These are phyloP conservation scores for Triticum monococcum DNA, from an alignment of 176 grass and related monocot species.

Conservation along the genomic window DNA sequence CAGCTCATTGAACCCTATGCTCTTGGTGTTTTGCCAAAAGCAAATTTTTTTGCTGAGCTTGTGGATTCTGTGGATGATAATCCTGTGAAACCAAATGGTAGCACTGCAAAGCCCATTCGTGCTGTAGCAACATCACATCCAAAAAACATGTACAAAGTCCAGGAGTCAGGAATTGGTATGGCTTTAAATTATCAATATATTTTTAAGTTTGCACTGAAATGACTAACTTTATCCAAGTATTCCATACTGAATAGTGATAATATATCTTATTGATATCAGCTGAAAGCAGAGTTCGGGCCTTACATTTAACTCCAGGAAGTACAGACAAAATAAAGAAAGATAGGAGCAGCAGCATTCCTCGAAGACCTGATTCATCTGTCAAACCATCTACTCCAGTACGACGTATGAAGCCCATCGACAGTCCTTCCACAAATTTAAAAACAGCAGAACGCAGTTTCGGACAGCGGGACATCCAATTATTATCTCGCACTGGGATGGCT, in stretches of 20 bases:
- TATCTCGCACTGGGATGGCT: constrained; percentile 35
- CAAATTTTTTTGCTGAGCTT: constrained; percentile 53
- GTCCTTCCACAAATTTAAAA: constrained; percentile 44
- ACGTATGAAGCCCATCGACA: constrained; percentile 43
- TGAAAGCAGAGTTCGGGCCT: constrained; percentile 47
- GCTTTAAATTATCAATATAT: constrained; percentile 27
- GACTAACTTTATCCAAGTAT: background rate
- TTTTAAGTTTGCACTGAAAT: constrained; percentile 13
- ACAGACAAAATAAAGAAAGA: constrained; percentile 47
- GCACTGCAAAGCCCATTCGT: constrained; percentile 34
- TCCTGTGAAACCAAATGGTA: constrained; percentile 42
- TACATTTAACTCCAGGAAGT: constrained; percentile 36
- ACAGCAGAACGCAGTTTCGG: constrained; percentile 34
- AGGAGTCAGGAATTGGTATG: constrained; percentile 40
- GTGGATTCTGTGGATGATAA: constrained; percentile 48
- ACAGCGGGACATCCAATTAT: constrained; percentile 31
- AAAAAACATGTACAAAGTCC: constrained; percentile 42
- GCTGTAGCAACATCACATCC: constrained; percentile 35
- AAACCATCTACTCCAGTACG: constrained; percentile 50
- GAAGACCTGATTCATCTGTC: constrained; percentile 57
- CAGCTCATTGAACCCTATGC: constrained; percentile 96
- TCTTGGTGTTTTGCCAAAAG: constrained; percentile 78
- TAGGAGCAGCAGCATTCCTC: constrained; percentile 36
- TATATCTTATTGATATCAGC: constrained; percentile 25
- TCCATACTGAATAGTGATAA: background rate